Percentiles rank a stretch among this genome's conserved stretches.
Conservation (phyloP, 768 basidiomycete genomes). For the Fibroporia radiculosa region DNA sequence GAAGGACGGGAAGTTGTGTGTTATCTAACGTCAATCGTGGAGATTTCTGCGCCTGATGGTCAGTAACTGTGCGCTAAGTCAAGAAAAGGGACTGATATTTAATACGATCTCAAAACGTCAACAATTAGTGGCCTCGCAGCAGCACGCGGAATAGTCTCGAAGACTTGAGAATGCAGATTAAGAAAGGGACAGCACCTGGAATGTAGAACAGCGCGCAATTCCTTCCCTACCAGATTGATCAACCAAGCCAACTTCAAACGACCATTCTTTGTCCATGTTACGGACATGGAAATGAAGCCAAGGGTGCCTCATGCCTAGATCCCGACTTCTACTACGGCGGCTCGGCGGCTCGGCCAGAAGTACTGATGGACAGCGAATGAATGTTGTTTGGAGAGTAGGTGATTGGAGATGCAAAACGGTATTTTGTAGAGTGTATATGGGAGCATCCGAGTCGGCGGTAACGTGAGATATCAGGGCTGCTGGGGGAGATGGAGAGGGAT, state of each 20-base stretch:
- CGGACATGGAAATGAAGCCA: conserved; percentile 77
- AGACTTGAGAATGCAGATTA: too few relatives aligned
- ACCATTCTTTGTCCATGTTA: conserved; percentile 59
- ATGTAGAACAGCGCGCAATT: conserved; percentile 63
- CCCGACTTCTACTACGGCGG: conserved; percentile 13
- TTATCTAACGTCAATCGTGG: conserved; percentile 41
- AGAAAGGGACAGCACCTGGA: conserved; percentile 48
- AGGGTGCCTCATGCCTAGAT: conserved; percentile 55
- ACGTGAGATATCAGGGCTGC: conserved; percentile 35
- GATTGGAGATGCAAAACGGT: conserved; percentile 77
- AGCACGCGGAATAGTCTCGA: too few relatives aligned
- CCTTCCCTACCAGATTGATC: conserved; percentile 56
- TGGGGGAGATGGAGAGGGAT: conserved; percentile 39
- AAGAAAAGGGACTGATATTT: not conserved
- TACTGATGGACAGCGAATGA: conserved; percentile 51
- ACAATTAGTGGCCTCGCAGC: not conserved
- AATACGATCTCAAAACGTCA: not conserved
- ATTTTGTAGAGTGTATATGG: conserved; percentile 41
- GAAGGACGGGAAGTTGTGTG: conserved; percentile 58
- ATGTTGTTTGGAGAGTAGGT: conserved; percentile 61
- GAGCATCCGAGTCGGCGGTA: conserved; percentile 12
- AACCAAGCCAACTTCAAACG: conserved; percentile 67
- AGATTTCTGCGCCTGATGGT: too few relatives aligned
- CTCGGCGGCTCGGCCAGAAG: not conserved
- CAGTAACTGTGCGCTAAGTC: not conserved